Evolutionary conservation across 192 early-diverging fungal species (phyloP).

Genomic region (Backusella tarrabulga): DNA sequence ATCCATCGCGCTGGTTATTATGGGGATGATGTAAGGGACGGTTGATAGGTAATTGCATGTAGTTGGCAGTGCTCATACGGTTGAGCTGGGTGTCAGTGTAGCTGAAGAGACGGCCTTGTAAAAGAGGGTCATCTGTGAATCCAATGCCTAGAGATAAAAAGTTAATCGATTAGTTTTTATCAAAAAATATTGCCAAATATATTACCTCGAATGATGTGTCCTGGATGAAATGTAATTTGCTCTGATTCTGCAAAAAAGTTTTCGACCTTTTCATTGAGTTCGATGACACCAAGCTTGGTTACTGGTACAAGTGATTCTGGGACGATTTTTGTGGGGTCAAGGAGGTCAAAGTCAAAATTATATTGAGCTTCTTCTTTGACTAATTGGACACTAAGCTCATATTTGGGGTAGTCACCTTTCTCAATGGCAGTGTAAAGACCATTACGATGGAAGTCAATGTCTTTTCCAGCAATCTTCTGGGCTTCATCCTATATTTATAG

Average conservation of each 20-base stretch:
- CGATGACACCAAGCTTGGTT: constrained; percentile 38
- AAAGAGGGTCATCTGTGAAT: constrained; percentile 41
- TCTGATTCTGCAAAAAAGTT: constrained; percentile 52
- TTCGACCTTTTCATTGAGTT: constrained; percentile 41
- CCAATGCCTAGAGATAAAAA: constrained; percentile 18
- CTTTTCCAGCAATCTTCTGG: constrained; percentile 36
- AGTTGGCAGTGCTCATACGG: constrained; percentile 40
- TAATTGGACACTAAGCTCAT: constrained; percentile 44
- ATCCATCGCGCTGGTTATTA: constrained; percentile 48
- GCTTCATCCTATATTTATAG: constrained; percentile 36
- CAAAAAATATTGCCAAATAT: background rate
- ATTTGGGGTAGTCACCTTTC: constrained; percentile 39
- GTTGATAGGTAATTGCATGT: constrained; percentile 46
- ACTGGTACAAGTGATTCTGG: constrained; percentile 43
- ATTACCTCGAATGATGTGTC: constrained; percentile 37
- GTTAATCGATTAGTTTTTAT: background rate
- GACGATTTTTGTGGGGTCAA: constrained; percentile 49
- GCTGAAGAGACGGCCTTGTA: constrained; percentile 49
- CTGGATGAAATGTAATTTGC: constrained; percentile 43
- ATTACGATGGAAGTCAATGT: constrained; percentile 43
- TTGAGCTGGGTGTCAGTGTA: constrained; percentile 50
- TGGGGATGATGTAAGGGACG: constrained; percentile 31
- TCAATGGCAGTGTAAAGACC: constrained; percentile 43
- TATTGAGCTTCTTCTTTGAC: constrained; percentile 27
- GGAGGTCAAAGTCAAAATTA: constrained; percentile 39